Evolutionary conservation across 441 rosid genomes (phyloP), one percentile per base, ranked within the genome.

Genomic region (Melastoma candidum): DNA sequence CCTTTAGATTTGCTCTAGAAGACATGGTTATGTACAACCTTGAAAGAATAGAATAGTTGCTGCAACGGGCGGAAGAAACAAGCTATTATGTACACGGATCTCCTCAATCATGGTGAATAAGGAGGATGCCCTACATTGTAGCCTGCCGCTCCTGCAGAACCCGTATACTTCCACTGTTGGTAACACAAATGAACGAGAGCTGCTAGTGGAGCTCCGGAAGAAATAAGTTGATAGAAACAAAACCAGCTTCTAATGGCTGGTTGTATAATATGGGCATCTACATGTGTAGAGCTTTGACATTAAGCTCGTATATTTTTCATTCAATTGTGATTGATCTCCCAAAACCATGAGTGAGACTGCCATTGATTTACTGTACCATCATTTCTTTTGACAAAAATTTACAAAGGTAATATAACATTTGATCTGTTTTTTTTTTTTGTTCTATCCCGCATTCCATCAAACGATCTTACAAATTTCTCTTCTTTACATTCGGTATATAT

Each of bases 1-100:
- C 73, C 26, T 85, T 68, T 54, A 77, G 81, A 46, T 60, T 70
- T 27, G 86, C 87, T 53, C 84, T 92, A 3, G 81, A 84, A 72
- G 82, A 79, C 60, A 81, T 92, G 89, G 89, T 88, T 41, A 59
- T 75, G 74, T 92, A 72, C 62, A 88, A 92, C 73, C 96, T 92
- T 9, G 92, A 87, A 67, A 77, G 95, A 72, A 77, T 88, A 51
- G 86, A 79, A 59, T 92, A 83, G 65, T 17, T 36, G 41, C 56
- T 12, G 39, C 17, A 0, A 12, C 46, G 1, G 0, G 24, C 10
- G 12, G 46, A 26, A 11, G 46, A 52, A 52, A 26, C 10, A 25
- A 53, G 14, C 46, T 2, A 53, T 53, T 53, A 44, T 53, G 32
- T 7, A 46, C 11, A 13, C 26, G 13, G 39, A 26, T 17, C 46